A percentile compares a stretch with the other conserved stretches of the same genome.
These are phyloP conservation scores for Boletus nobilissimus DNA, from an alignment of 1,284 basidiomycete species.

Conservation along the genomic window DNA sequence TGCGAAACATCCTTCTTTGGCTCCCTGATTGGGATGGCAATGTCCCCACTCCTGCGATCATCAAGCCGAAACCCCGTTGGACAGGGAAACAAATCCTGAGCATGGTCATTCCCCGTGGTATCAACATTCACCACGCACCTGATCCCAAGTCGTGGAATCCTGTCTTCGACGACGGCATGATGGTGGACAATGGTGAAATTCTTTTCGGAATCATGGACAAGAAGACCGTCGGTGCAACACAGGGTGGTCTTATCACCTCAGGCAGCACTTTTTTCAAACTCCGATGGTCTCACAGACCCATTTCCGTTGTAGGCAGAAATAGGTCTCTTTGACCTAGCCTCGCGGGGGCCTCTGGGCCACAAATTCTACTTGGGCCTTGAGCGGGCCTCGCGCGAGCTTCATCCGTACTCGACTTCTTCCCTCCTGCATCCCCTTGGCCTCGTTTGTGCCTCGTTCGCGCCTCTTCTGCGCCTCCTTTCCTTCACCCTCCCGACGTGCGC, in stretches of 20 bases:
- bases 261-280: no score
- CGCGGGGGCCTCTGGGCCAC: no score
- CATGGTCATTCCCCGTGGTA: conserved; percentile 93
- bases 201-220: conserved; percentile 97
- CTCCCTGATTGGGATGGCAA: conserved; percentile 97
- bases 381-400: no score
- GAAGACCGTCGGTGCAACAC: conserved; percentile 95
- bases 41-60: conserved; percentile 91
- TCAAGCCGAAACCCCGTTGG: conserved; percentile 98
- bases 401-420: no score
- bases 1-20: conserved; percentile 98
- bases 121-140: conserved; percentile 89
- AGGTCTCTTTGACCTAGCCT: no score
- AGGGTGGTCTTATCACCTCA: conserved; percentile 57
- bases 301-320: no score
- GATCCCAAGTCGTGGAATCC: conserved; percentile 86
- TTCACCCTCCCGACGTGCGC: no score
- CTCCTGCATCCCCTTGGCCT: no score
- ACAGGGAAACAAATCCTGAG: conserved; percentile 97
- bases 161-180: conserved; percentile 91
- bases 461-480: no score
- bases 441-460: no score
- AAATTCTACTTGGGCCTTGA: no score
- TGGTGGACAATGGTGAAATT: conserved; percentile 98
- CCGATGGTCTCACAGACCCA: no score